Conservation (phyloP, 208 protist species). For the Leishmania braziliensis region DNA sequence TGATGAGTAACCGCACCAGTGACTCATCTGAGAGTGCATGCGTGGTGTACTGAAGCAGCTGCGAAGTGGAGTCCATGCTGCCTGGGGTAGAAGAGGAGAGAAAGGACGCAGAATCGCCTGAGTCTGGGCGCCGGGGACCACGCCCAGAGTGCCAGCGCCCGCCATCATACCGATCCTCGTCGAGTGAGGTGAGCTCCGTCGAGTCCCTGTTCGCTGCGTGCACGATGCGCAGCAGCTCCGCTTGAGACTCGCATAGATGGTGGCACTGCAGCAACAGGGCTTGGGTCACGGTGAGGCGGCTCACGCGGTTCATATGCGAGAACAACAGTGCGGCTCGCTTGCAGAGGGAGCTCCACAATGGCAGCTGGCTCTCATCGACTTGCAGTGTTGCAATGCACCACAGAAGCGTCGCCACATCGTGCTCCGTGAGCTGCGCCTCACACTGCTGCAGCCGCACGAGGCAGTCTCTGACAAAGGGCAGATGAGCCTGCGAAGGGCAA, state of each 20-base stretch:
- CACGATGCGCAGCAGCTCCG: constrained; percentile 25
- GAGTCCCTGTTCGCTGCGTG: background rate
- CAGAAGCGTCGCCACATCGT: constrained; percentile 50
- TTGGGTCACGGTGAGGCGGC: constrained; percentile 51
- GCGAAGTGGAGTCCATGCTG: constrained; percentile 3
- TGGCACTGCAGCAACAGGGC: constrained; percentile 43
- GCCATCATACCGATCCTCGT: background rate
- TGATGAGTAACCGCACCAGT: constrained; percentile 23
- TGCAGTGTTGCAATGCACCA: constrained; percentile 68
- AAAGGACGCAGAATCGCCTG: background rate
- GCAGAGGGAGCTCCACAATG: constrained; percentile 62
- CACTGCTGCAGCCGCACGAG: constrained; percentile 41
- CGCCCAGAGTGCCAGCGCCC: background rate
- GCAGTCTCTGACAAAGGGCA: constrained; percentile 44
- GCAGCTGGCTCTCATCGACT: constrained; percentile 15
- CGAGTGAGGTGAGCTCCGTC: background rate
- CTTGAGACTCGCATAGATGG: constrained; percentile 28
- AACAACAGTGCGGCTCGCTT: constrained; percentile 42
- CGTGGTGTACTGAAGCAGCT: constrained; percentile 26
- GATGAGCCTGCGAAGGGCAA: constrained; percentile 21
- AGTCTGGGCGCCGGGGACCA: background rate
- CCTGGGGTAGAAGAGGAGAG: background rate
- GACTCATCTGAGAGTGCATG: constrained; percentile 26
- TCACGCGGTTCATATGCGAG: constrained; percentile 39
- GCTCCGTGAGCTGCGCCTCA: constrained; percentile 48